A percentile compares a stretch with the other conserved stretches of the same genome.
Evolutionary conservation across 2,329 filamentous ascomycete species (phyloP).

Genomic region (Aureobasidium melanogenum): DNA sequence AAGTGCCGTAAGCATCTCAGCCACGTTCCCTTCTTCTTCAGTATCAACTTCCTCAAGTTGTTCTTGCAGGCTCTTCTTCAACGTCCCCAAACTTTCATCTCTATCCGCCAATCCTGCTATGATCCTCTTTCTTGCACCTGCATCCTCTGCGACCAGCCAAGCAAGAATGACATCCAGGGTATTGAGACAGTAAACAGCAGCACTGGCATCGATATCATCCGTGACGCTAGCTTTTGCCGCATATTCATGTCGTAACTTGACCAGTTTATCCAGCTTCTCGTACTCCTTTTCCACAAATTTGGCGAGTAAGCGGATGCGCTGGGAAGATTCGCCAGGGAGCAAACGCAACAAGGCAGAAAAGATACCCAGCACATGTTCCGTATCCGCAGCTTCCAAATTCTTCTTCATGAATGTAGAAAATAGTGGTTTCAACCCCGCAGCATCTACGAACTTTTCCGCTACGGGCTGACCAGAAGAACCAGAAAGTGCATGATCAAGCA

Average conservation of each 20-base stretch:
- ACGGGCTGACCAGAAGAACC: conserved; percentile 48
- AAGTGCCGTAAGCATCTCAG: conserved; percentile 59
- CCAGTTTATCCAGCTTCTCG: conserved; percentile 67
- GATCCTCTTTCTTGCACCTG: conserved; percentile 60
- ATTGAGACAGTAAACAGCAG: conserved; percentile 75
- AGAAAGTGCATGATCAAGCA: conserved; percentile 73
- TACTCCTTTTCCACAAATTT: conserved; percentile 97
- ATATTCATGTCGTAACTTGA: conserved; percentile 65
- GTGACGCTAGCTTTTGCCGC: conserved; percentile 52
- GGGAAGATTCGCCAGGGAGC: conserved; percentile 66
- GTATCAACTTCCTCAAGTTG: conserved; percentile 53
- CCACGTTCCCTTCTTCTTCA: conserved; percentile 42
- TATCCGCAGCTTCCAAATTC: conserved; percentile 56
- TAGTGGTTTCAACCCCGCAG: conserved; percentile 71
- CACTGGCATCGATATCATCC: conserved; percentile 61
- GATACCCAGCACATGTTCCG: conserved; percentile 76
- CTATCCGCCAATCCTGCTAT: conserved; percentile 55
- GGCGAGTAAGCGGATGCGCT: conserved; percentile 73
- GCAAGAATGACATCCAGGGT: conserved; percentile 76
- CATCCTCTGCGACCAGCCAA: conserved; percentile 87
- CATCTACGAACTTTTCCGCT: conserved; percentile 70
- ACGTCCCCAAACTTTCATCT: conserved; percentile 54
- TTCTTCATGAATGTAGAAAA: conserved; percentile 90
- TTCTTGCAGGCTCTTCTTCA: conserved; percentile 61
- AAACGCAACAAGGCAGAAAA: conserved; percentile 74